These are phyloP conservation scores for Calonectria naviculata DNA, from an alignment of 2,329 filamentous ascomycete genomes.

Conservation along the genomic window DNA sequence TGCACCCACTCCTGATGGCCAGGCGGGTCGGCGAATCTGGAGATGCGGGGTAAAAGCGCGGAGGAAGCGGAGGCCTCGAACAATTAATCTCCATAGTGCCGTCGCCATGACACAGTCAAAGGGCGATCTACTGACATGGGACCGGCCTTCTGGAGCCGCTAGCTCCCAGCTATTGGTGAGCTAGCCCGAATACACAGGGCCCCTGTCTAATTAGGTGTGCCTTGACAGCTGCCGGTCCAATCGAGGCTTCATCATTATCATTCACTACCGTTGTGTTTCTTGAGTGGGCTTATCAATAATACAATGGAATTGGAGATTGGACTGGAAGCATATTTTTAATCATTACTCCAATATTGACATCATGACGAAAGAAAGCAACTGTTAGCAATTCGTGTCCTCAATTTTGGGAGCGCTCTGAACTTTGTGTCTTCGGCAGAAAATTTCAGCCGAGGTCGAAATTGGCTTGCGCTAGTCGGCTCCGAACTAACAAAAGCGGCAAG, in stretches of 20 bases:
- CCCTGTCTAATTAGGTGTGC: not conserved
- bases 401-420: not conserved
- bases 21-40: not conserved
- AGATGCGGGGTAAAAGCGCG: conserved; percentile 5
- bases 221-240: not conserved
- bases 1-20: conserved; percentile 1
- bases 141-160: not conserved
- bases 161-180: not conserved
- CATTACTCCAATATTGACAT: not conserved
- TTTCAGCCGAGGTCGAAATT: conserved; percentile 15
- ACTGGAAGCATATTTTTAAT: not conserved
- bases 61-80: not conserved
- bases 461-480: not conserved
- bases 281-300: not conserved
- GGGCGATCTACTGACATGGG: not conserved
- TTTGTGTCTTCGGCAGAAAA: not conserved
- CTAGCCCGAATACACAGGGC: not conserved
- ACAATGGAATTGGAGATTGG: not conserved
- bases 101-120: not conserved
- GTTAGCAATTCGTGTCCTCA: not conserved
- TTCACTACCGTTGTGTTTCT: not conserved
- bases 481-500: not conserved
- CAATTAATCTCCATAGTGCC: not conserved
- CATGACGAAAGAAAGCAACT: not conserved
- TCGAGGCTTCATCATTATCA: not conserved